These are phyloP conservation scores for Sordaria brevicollis DNA, from an alignment of 495 filamentous ascomycete genomes.

Conservation along the genomic window DNA sequence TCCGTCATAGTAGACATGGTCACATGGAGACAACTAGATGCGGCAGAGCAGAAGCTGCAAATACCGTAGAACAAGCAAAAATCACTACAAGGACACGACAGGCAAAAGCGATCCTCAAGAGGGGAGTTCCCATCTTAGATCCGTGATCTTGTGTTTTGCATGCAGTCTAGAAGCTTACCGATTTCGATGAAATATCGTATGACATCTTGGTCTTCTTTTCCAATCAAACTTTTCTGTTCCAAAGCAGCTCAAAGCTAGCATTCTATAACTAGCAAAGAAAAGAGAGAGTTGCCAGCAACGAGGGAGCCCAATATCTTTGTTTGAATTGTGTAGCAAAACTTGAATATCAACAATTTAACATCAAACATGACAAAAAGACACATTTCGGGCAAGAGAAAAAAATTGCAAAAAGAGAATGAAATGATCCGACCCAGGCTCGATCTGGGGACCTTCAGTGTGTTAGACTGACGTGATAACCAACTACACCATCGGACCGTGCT, in stretches of 20 bases:
- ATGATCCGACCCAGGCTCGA: background rate
- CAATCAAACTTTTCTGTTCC: too few relatives aligned
- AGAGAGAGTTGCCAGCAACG: too few relatives aligned
- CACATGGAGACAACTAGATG: background rate
- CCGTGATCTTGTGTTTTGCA: too few relatives aligned
- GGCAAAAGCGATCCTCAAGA: background rate
- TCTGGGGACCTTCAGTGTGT: background rate
- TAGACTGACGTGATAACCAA: background rate
- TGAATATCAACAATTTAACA: background rate
- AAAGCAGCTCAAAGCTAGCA: too few relatives aligned
- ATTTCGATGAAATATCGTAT: too few relatives aligned
- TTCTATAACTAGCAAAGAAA: too few relatives aligned
- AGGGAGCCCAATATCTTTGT: too few relatives aligned
- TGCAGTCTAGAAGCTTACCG: too few relatives aligned
- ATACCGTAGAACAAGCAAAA: background rate
- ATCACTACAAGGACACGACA: background rate
- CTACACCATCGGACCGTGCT: background rate
- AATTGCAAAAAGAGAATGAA: background rate
- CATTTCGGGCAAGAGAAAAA: background rate
- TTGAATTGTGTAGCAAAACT: too few relatives aligned
- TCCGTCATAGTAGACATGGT: background rate
- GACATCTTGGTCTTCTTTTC: too few relatives aligned
- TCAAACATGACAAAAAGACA: background rate
- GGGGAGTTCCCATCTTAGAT: too few relatives aligned
- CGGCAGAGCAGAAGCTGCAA: background rate